Evolutionary conservation across 352 stramenopile genomes (phyloP), one percentile per base, ranked within the genome.

Genomic region (Plasmopara viticola): DNA sequence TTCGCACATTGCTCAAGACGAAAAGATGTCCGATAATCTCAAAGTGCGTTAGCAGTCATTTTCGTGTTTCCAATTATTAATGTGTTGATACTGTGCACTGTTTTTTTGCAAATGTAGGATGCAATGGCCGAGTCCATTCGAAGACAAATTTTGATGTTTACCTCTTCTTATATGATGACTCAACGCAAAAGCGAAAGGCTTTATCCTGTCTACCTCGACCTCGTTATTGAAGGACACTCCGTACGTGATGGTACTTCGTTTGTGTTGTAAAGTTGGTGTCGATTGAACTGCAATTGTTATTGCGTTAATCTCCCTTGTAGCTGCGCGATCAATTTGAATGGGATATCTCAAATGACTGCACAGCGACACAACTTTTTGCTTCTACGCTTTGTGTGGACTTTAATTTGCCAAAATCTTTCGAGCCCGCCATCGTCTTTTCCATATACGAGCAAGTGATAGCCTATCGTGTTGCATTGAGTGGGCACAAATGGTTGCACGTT

Each of bases 271-370:
- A 25, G 14, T 33, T 34, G 35, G 14, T 37, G 43, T 31, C 14
- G 4, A 41, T n/a, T 2, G 1, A 17, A 15, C 18, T 41, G 35
- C n/a, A 41, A 41, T n/a, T 49, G 25, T n/a, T n/a, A n/a, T 39
- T 37, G 5, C 25, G 51, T 38, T 14, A 47, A 10, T 9, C 18
- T 0, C 20, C 34, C 3, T 40, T 45, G 29, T 50, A 90, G 80
- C 57, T 90, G 4, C 77, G 72, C 8, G 80, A 90, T 58, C 80
- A 89, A 53, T 86, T 90, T 28, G 80, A 90, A 48, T 90, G 80
- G 80, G 78, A 90, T 46, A 77, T 87, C 30, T 75, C 63, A 31
- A 79, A 73, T 35, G 62, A 76, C 43, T 79, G 69, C 39, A 51
- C 56, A 34, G 62, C 72, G 6, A 69, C 67, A 5, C 65, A 87